Evolutionary conservation across 345 rosid genomes (phyloP).

Genomic region (Citrus sp.): DNA sequence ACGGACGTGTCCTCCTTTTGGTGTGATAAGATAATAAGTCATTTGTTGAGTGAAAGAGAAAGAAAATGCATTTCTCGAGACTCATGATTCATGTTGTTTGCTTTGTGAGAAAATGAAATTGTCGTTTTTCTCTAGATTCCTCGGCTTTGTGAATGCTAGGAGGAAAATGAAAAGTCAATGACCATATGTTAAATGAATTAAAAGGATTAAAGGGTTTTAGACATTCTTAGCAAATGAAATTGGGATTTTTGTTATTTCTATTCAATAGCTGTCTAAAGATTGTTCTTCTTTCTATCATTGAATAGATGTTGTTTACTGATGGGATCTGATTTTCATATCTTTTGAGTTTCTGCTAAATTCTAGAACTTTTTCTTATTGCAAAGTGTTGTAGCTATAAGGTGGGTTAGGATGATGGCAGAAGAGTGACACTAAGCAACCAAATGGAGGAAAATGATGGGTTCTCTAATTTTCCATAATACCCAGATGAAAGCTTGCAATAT

Average conservation of each 20-base stretch:
- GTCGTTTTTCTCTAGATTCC: not conserved
- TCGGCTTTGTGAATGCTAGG: not conserved
- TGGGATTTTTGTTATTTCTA: not conserved
- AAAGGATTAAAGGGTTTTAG: not conserved
- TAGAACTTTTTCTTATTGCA: constrained; percentile 10
- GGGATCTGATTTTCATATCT: not conserved
- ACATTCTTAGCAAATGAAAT: not conserved
- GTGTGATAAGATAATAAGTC: constrained; percentile 20
- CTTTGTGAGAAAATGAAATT: not conserved
- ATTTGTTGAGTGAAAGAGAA: constrained; percentile 14
- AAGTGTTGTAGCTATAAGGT: constrained; percentile 3
- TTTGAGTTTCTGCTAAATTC: not conserved
- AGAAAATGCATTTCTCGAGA: not conserved
- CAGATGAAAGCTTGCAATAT: not conserved
- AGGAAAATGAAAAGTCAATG: not conserved
- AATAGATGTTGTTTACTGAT: not conserved
- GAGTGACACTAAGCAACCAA: constrained; percentile 1
- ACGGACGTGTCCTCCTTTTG: constrained; percentile 1
- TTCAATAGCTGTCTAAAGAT: no score
- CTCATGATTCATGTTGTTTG: constrained; percentile 14
- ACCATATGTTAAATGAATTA: not conserved
- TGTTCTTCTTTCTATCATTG: no score
- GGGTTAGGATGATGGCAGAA: constrained; percentile 26
- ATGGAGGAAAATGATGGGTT: constrained; percentile 6
- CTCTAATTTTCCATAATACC: not conserved